Conservation (phyloP, 1,284 basidiomycete genomes). For the Heterobasidion occidentale region DNA sequence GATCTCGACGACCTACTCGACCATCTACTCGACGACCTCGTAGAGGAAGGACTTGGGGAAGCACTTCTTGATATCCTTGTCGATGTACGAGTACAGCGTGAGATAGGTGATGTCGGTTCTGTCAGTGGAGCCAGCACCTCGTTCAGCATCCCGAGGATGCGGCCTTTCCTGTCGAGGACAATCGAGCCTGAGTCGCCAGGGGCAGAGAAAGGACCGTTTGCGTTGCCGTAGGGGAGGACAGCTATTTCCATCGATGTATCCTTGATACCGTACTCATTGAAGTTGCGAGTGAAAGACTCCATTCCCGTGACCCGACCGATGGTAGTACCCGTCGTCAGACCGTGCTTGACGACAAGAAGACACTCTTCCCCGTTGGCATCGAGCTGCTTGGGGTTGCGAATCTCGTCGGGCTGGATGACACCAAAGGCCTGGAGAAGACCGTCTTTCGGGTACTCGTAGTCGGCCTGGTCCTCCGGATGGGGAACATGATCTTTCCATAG, state of each 20-base stretch:
- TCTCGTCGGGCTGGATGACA: constrained; percentile 14
- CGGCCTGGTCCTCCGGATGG: not conserved
- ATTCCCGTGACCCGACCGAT: constrained; percentile 18
- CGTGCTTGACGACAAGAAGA: constrained; percentile 22
- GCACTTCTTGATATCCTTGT: constrained; percentile 8
- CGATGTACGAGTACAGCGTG: constrained; percentile 11
- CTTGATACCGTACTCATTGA: constrained; percentile 4
- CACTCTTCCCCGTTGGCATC: constrained; percentile 15
- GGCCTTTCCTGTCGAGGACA: constrained; percentile 11
- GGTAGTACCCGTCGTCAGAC: constrained; percentile 19
- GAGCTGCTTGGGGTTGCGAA: constrained; percentile 17
- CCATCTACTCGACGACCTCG: constrained; percentile 3
- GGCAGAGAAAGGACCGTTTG: constrained; percentile 14
- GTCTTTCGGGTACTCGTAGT: constrained; percentile 15
- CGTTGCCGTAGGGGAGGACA: constrained; percentile 11
- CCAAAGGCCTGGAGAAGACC: constrained; percentile 21
- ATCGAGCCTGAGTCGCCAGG: constrained; percentile 16
- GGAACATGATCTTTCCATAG: not conserved
- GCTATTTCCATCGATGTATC: constrained; percentile 11
- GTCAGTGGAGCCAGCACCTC: constrained; percentile 10
- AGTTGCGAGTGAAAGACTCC: constrained; percentile 12
- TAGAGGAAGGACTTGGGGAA: constrained; percentile 10
- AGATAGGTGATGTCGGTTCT: constrained; percentile 10
- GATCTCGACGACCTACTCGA: no score
- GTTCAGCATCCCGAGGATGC: constrained; percentile 13